Base-by-base conservation (phyloP, 1,284 basidiomycete genomes). In the Entoloma clypeatum region DNA sequence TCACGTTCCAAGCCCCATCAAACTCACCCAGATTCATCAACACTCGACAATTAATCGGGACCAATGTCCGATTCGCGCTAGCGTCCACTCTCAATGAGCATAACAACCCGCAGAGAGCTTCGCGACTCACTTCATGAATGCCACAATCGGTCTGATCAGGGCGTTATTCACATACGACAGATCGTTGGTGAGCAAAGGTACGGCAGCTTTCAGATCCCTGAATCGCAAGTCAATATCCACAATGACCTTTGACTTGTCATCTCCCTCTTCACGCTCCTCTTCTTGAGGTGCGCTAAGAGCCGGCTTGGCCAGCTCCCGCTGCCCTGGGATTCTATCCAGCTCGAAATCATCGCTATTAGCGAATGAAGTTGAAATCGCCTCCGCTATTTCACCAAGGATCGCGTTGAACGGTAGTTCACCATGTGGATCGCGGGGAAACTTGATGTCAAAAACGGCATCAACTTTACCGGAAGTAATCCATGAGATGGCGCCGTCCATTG, bases 381-480 rank as follows among this genome's bases (percentile, higher is more conserved):
- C 88, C 2, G 92, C 86, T 44, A 98, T 87, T 62, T 96, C 92
- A 29, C 78, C 87, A 9, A 99, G 77, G 52, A 99, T 78, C n/a
- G 78, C 85, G 55, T 94, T 87, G 50, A 98, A 73, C n/a, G 81
- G 77, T 18, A 81, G 74, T 49, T 86, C 83, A 37, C 85, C 81
- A 39, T 80, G 72, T 7, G 81, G 77, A 54, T 92, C 84, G 16
- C 81, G 80, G 9, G 96, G 94, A 64, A 99, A 97, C 58, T 94
- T 93, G 66, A 99, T 93, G 65, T 99, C 95, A 13, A 98, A 78
- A 3, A 99, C 96, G 3, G 93, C 88, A 57, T 99, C 95, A 22
- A 97, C 80, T 64, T 95, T 95, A 34, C 96, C 96, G 0, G 92
- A 91, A 1, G 86, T 89, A 50, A 99, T 92, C 95, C 96, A 99